Percentiles rank a stretch among this genome's conserved stretches.
phyloP scores from a whole-genome alignment of 352 stramenopile genomes.

The Globisporangium paroecandrum region DNA sequence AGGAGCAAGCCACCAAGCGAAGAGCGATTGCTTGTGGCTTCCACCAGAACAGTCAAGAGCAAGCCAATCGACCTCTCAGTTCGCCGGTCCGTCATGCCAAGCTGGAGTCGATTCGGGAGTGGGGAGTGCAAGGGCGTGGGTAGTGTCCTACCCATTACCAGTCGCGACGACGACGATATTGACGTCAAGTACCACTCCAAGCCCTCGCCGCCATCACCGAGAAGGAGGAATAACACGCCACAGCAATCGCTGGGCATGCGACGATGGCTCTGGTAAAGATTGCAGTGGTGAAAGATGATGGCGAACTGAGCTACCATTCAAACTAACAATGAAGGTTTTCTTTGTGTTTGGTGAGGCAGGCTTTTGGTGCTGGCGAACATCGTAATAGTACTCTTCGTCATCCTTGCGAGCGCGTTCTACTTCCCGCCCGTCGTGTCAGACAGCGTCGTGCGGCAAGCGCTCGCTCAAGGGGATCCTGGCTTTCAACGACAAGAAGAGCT shows the following conservation, averaged over 20 bases:
- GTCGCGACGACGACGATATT: neutral
- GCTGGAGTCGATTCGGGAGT: slow-evolving; percentile 16
- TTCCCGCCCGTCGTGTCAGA: slow-evolving; percentile 38
- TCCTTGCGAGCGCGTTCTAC: slow-evolving; percentile 48
- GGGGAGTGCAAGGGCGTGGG: neutral
- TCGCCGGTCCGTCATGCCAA: neutral
- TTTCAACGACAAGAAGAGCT: neutral
- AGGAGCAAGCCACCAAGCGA: neutral
- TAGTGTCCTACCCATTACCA: slow-evolving; percentile 12
- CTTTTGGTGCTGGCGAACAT: slow-evolving; percentile 51
- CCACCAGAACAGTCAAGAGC: neutral
- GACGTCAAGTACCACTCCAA: slow-evolving; percentile 19
- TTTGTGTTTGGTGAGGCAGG: slow-evolving; percentile 18
- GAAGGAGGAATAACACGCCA: slow-evolving; percentile 3
- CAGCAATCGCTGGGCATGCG: neutral
- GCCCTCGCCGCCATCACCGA: neutral
- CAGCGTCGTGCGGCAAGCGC: slow-evolving; percentile 31
- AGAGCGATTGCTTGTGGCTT: neutral
- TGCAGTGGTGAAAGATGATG: neutral
- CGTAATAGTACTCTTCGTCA: slow-evolving; percentile 39
- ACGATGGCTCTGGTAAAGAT: slow-evolving; percentile 23
- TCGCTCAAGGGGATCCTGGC: slow-evolving; percentile 31
- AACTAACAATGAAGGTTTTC: neutral
- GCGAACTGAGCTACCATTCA: neutral
- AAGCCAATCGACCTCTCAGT: neutral